Base-by-base conservation (phyloP, 371 early-diverging fungal genomes). In the Mucor irregularis region DNA sequence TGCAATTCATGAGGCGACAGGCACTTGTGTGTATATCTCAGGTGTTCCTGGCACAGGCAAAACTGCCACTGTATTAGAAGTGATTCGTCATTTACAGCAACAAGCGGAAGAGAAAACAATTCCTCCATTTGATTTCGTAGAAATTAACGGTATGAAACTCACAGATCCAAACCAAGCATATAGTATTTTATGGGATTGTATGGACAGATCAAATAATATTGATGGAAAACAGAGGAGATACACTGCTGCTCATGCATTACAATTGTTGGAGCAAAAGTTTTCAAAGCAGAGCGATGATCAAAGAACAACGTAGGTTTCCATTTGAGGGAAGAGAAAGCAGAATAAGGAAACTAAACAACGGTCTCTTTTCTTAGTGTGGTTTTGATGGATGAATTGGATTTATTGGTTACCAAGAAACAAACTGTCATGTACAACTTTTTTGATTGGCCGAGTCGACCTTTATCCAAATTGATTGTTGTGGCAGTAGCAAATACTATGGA, bases 401-500 rank as follows among this genome's bases (percentile, higher is more conserved):
- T 96, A 28, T 73, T 99, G 28, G 91, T 97, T 6, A 96, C 92
- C 0, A 89, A 92, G 51, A 93, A 90, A 35, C 98, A 98, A 62
- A 82, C 84, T 0, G 90, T 99, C 56, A 88, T 99, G 81, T 99
- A 99, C 80, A 97, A 98, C 66, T 92, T 99, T 62, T 94, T 98
- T 60, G 96, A 99, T 52, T 95, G 99, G 94, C 97, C 99, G 1
- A 93, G 90, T 53, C 77, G 88, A 40, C 80, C 85, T 2, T 73
- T 88, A 47, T 91, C 96, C 4, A 76, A 88, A 43, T 70, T 99
- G 13, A 86, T 98, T 52, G 90, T 99, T 0, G 81, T 99, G 17
- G 95, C 97, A 0, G 91, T 99, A 42, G 99, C 99, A 24, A 99
- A 99, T 65, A 99, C 99, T 0, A 97, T 99, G 93, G 97, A 99